Evolutionary conservation across 176 grass and related monocot genomes (phyloP), one percentile per base, ranked within the genome.

Genomic region (Pontederia paniculata): DNA sequence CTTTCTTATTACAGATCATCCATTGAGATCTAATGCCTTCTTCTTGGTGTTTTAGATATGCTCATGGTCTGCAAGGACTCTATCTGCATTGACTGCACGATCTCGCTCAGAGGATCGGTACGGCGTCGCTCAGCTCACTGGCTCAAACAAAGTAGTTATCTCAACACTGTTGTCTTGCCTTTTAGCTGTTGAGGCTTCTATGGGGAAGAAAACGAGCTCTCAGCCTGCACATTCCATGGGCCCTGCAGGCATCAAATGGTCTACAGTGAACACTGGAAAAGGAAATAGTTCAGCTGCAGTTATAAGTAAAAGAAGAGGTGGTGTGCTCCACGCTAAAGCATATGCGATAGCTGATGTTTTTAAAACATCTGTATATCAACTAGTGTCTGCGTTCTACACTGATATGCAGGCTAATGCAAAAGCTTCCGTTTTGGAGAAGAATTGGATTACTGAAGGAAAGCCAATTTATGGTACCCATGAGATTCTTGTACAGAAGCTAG

Each of bases 71-170:
- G 71, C 83, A 60, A 69, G 83, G 45, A 82, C 77, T 56, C 72
- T 98, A 73, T 74, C 83, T 9, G 66, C 66, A 48, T 82, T 98
- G 66, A 91, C 93, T 42, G 83, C 83, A 48, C 69, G 46, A 21
- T 91, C 93, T 48, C 72, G 74, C 19, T 61, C 51, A 58, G 86
- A 98, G 83, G 93, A 98, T 52, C 74, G 75, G 0, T 98, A 79
- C 63, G 93, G 93, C 52, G 87, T 98, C 55, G 93, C 86, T 74
- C 93, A 98, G 37, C 86, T 91, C 51, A 84, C 80, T 62, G 78
- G 93, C 62, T 82, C 74, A 71, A 91, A 98, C 73, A 75, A 69
- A 57, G 71, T 83, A 81, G 80, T 68, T 43, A 69, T 98, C 68
- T 76, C 80, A 21, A 98, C 77, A 1, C 73, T 98, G 68, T 47